Evolutionary conservation across 1,284 basidiomycete genomes (phyloP), one percentile per base, ranked within the genome.

Genomic region (Malassezia sympodialis): DNA sequence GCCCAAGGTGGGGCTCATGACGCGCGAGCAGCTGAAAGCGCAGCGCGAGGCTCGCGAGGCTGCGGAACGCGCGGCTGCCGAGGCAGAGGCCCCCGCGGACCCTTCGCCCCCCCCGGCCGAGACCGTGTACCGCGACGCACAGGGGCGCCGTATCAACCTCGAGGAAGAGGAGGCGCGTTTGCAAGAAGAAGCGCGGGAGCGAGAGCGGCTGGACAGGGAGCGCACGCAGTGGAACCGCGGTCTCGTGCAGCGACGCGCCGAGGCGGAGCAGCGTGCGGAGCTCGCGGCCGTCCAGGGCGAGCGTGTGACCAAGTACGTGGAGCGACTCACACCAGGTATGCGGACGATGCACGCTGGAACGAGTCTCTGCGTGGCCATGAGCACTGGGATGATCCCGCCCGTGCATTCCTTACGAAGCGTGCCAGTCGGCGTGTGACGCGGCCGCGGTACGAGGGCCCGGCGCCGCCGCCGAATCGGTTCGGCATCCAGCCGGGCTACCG

Each of bases 211-310:
- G 73, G 87, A 90, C 69, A 85, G 84, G 50, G 81, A 84, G 75
- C 90, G 89, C 78, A 87, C 90, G 84, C 87, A 91, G 72, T 98
- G 94, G 94, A 88, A 87, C 0, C 96, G 91, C 76, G 94, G 94
- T 23, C 70, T 68, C 0, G 61, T 61, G 0, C 66, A 98, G 77
- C 79, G 84, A 51, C 84, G 87, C 28, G 85, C 89, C 56, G 78
- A 79, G 41, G 85, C 88, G 75, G 82, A 81, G 68, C 23, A 47
- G 7, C 60, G 49, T 17, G 49, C 49, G 0, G 39, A 57, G 26
- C 41, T 54, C 17, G 49, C 60, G 28, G 26, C 39, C 4, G 27
- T 53, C 5, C 43, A 56, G 2, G 34, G 31, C 6, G 34, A 60
- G 0, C 37, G 52, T 45, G 39, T 30, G n/a, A 37, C 30, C 15